Conservation (phyloP, 345 rosid species). For the Eucalyptus microcorys region DNA sequence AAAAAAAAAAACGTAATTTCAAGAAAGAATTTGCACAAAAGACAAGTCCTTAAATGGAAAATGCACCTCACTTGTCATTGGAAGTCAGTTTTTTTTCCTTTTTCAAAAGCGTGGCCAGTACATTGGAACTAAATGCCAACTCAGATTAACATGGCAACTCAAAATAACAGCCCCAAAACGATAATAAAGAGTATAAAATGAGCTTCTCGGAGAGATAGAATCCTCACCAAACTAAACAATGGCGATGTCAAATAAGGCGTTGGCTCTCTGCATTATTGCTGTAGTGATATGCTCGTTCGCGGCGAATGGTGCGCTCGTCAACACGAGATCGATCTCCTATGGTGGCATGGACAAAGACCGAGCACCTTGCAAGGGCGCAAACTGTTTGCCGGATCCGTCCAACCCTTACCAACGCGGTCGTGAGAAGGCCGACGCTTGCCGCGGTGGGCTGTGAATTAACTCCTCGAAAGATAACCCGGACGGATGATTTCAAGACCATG, state of each 20-base stretch:
- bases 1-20: no score
- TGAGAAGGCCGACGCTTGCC: neutral
- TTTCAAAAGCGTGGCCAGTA: neutral
- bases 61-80: neutral
- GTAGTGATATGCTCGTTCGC: neutral
- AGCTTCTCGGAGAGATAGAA: neutral
- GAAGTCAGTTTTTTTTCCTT: neutral
- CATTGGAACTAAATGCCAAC: neutral
- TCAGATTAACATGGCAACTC: neutral
- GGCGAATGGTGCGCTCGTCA: neutral
- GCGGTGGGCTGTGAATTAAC: neutral
- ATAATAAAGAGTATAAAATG: neutral
- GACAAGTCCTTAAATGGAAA: neutral
- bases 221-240: neutral
- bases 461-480: neutral
- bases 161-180: neutral
- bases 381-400: neutral
- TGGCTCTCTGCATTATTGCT: neutral
- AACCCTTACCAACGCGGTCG: neutral
- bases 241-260: neutral
- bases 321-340: neutral
- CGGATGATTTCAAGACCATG: neutral
- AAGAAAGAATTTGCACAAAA: neutral
- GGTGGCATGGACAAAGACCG: neutral
- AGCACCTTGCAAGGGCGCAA: neutral